Evolutionary conservation across 31 red algal species (phyloP), one percentile per base, ranked within the genome.

Genomic region (Asparagopsis taxiformis): DNA sequence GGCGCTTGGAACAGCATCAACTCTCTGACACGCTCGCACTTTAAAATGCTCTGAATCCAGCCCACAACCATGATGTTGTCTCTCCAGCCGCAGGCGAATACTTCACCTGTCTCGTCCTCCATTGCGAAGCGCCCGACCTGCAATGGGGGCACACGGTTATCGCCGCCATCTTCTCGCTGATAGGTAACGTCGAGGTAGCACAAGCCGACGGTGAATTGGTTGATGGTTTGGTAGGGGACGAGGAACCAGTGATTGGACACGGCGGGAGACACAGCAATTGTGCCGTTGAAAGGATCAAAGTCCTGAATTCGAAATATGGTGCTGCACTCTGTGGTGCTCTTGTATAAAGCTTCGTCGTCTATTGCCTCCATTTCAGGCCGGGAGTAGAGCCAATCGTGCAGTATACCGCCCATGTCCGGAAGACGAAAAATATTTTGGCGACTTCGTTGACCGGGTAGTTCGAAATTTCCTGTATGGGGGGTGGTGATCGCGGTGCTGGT

Each of bases 41-140:
- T 83, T 58, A 91, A 69, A 26, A 83, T 75, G 44, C 78, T 83
- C 28, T 82, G 78, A 33, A 77, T 91, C 87, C 87, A 91, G n/a
- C 70, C 87, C 15, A 81, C 60, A 29, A 91, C 58, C 78, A 91
- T 82, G 36, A 83, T 70, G 4, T 68, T 39, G 53, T 58, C 63
- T 10, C 59, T 55, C 87, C 87, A 91, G 20, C 62, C 75, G 36
- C 75, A 74, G 62, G 68, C 35, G 51, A 91, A 91, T 26, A 83
- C 71, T 51, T 91, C 87, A 2, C 87, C 87, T 17, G 87, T 77
- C 31, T 55, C 52, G 56, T 91, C 87, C 65, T 91, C 87, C 2
- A 91, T 58, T 1, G 78, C 87, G 54, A 91, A 91, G 29, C 75
- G 65, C 3, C 87, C 87, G 17, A 77, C 59, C 16, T 54, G 76